These are phyloP conservation scores for Meira nashicola DNA, from an alignment of 1,284 basidiomycete species.

Conservation along the genomic window DNA sequence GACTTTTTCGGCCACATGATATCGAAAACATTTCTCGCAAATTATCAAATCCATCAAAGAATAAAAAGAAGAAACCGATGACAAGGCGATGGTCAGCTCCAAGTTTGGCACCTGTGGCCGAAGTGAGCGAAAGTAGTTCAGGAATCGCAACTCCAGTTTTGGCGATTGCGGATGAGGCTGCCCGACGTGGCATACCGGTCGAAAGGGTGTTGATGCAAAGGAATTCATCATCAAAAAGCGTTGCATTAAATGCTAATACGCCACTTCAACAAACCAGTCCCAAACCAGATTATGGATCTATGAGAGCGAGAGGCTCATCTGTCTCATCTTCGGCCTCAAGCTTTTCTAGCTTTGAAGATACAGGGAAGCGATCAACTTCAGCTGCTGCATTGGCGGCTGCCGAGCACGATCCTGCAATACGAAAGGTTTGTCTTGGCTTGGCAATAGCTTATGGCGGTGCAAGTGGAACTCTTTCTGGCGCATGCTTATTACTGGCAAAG, in stretches of 20 bases:
- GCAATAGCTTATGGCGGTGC: conserved; percentile 83
- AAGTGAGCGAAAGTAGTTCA: conserved; percentile 48
- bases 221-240: neutral
- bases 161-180: conserved; percentile 28
- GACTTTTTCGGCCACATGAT: conserved; percentile 19
- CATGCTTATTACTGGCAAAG: conserved; percentile 90
- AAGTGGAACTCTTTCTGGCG: conserved; percentile 85
- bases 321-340: neutral
- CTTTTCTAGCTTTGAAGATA: neutral
- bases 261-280: neutral
- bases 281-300: neutral
- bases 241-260: neutral
- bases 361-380: neutral
- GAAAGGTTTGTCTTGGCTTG: conserved; percentile 62
- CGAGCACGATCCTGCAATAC: conserved; percentile 11
- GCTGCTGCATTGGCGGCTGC: conserved; percentile 6
- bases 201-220: conserved; percentile 1
- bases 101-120: conserved; percentile 44
- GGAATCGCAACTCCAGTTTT: conserved; percentile 45
- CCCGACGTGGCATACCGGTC: conserved; percentile 12
- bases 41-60: conserved; percentile 9
- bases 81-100: conserved; percentile 38
- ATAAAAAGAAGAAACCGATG: conserved; percentile 6
- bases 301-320: neutral
- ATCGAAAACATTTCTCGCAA: conserved; percentile 5